Percentiles rank a stretch among this genome's conserved stretches.
phyloP scores from a whole-genome alignment of 2,329 filamentous ascomycete genomes.

The Ophiocordyceps robertsii region DNA sequence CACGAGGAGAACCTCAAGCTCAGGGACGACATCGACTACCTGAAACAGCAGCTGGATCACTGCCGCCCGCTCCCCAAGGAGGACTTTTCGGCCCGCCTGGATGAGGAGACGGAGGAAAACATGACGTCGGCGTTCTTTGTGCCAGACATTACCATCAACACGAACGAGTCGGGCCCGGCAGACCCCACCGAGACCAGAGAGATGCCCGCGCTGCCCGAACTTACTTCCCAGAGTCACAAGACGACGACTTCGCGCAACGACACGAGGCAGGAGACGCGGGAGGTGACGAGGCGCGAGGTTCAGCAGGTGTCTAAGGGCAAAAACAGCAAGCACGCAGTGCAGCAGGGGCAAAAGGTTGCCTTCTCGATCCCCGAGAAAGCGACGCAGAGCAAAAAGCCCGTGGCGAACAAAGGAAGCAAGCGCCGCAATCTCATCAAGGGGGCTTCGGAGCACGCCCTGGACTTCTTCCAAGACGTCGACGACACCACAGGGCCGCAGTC shows the following conservation, averaged over 20 bases:
- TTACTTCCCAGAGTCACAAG: slow-evolving; percentile 18
- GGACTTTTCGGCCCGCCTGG: slow-evolving; percentile 19
- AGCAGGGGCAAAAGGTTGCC: slow-evolving; percentile 22
- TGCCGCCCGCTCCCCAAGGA: slow-evolving; percentile 23
- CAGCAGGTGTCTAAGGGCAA: slow-evolving; percentile 14
- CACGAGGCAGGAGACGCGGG: slow-evolving; percentile 9
- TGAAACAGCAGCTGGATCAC: slow-evolving; percentile 31
- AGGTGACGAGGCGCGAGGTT: slow-evolving; percentile 14
- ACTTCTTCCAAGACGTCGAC: slow-evolving; percentile 17
- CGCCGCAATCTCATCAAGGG: slow-evolving; percentile 11
- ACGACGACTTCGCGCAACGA: background rate
- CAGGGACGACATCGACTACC: slow-evolving; percentile 30
- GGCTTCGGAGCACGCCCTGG: slow-evolving; percentile 1
- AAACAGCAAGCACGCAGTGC: slow-evolving; percentile 7
- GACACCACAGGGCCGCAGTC: slow-evolving; percentile 21
- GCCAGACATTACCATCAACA: slow-evolving; percentile 42
- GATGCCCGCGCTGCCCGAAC: slow-evolving; percentile 13
- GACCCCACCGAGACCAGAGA: slow-evolving; percentile 20
- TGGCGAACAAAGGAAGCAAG: slow-evolving; percentile 29
- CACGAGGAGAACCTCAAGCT: slow-evolving; percentile 32
- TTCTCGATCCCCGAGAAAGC: slow-evolving; percentile 26
- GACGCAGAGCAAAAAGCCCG: slow-evolving; percentile 13
- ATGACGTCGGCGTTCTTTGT: slow-evolving; percentile 47
- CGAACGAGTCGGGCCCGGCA: slow-evolving; percentile 17
- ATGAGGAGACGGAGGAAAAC: slow-evolving; percentile 32